A percentile compares a stretch with the other conserved stretches of the same genome.
These are phyloP conservation scores for Nicotiana paniculata DNA, from an alignment of 257 asterid species.

Conservation along the genomic window DNA sequence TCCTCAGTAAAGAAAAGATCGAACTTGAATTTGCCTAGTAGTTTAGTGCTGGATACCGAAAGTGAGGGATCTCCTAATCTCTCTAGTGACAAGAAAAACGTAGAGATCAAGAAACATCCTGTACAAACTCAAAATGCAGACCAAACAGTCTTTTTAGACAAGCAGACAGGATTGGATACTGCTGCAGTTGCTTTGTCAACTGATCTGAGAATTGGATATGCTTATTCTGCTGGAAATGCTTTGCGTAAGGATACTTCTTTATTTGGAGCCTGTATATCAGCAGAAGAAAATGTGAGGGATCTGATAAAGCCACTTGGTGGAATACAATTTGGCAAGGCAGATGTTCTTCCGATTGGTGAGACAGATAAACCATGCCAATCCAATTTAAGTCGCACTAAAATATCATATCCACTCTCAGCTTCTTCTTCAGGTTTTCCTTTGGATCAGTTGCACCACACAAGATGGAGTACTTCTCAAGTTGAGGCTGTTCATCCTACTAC, in stretches of 20 bases:
- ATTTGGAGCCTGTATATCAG: constrained; percentile 14
- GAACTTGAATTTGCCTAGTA: constrained; percentile 35
- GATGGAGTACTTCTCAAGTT: constrained; percentile 10
- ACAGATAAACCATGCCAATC: constrained; percentile 14
- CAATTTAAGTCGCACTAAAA: constrained; percentile 13
- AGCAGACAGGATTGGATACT: constrained; percentile 17
- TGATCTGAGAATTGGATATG: constrained; percentile 29
- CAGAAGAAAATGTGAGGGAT: constrained; percentile 20
- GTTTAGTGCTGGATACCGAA: constrained; percentile 20
- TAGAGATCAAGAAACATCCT: constrained; percentile 13
- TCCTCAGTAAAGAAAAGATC: constrained; percentile 52
- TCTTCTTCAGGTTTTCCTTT: constrained; percentile 13
- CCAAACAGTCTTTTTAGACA: constrained; percentile 4
- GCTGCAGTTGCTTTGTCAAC: constrained; percentile 35
- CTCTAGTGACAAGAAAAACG: constrained; percentile 19
- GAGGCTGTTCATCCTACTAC: constrained; percentile 18
- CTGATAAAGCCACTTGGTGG: constrained; percentile 19
- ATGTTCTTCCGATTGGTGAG: constrained; percentile 10
- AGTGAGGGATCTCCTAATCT: constrained; percentile 19
- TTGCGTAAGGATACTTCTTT: constrained; percentile 18
- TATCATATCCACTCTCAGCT: constrained; percentile 9
- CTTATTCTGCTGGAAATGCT: constrained; percentile 18
- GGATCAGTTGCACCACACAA: not conserved
- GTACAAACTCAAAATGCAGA: constrained; percentile 12
- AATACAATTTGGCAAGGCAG: constrained; percentile 18